These are phyloP conservation scores for Corylus heterophylla DNA, from an alignment of 306 rosid species.

Conservation along the genomic window DNA sequence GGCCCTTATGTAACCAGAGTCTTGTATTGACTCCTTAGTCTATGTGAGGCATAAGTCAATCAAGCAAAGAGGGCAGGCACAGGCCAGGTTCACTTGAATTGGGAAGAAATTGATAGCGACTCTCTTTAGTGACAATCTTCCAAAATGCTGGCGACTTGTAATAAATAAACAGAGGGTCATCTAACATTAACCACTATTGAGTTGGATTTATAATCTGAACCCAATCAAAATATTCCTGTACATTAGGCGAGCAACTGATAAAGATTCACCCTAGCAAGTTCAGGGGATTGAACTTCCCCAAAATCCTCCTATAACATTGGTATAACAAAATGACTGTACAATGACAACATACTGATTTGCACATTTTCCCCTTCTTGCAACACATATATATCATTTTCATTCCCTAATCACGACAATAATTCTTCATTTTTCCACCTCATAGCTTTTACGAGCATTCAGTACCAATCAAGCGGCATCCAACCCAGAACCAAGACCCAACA, in stretches of 20 bases:
- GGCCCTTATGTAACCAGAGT: background rate
- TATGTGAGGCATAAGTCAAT: no score
- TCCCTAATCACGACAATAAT: background rate
- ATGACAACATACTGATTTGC: background rate
- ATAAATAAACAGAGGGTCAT: background rate
- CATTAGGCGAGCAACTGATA: slow-evolving; percentile 2
- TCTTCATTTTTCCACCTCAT: background rate
- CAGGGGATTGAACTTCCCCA: background rate
- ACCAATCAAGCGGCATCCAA: background rate
- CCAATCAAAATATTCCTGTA: background rate
- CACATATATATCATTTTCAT: background rate
- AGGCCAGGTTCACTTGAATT: no score
- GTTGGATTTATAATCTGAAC: background rate
- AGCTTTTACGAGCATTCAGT: background rate
- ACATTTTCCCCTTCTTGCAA: background rate
- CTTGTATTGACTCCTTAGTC: no score
- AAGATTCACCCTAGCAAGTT: background rate
- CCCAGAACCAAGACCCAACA: background rate
- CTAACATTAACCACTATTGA: background rate
- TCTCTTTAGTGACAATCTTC: background rate
- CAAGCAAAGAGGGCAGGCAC: no score
- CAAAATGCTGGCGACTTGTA: background rate
- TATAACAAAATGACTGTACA: background rate
- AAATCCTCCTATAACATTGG: background rate
- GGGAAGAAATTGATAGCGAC: background rate